These are phyloP conservation scores for Umbelopsis sp. DNA, from an alignment of 192 early-diverging fungal genomes.

Conservation along the genomic window DNA sequence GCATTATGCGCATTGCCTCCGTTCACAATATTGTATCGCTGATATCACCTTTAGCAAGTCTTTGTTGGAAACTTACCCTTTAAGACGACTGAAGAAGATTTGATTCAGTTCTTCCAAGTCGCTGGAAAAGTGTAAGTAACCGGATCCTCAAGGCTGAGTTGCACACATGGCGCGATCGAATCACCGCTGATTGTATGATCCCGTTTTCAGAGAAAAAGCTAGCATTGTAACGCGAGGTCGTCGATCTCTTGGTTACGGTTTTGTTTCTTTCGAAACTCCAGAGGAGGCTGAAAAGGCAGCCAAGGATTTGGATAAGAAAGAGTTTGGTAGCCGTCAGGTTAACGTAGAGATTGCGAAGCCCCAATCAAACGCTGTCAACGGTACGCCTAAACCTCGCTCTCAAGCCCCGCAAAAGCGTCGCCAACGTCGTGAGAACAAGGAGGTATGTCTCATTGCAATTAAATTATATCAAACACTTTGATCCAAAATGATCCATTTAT, in stretches of 20 bases:
- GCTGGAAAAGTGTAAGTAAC: slow-evolving; percentile 77
- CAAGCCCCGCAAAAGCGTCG: slow-evolving; percentile 29
- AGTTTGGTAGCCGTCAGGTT: slow-evolving; percentile 85
- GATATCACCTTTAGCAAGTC: slow-evolving; percentile 51
- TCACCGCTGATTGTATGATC: slow-evolving; percentile 13
- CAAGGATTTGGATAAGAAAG: slow-evolving; percentile 71
- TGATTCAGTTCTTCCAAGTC: slow-evolving; percentile 73
- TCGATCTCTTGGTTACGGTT: slow-evolving; percentile 93
- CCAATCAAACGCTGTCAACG: slow-evolving; percentile 32
- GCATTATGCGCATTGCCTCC: neutral
- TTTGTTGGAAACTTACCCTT: slow-evolving; percentile 97
- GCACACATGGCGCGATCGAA: slow-evolving; percentile 5
- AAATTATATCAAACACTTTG: too few species aligned
- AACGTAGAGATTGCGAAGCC: slow-evolving; percentile 90
- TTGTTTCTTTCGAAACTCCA: slow-evolving; percentile 80
- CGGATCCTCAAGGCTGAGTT: neutral
- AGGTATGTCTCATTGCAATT: neutral
- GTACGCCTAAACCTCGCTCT: slow-evolving; percentile 16
- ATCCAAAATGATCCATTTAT: too few species aligned
- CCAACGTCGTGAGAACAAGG: slow-evolving; percentile 27
- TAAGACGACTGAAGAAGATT: slow-evolving; percentile 78
- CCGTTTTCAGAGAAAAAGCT: slow-evolving; percentile 63
- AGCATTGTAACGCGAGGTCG: slow-evolving; percentile 79
- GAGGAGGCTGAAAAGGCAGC: slow-evolving; percentile 75
- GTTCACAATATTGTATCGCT: neutral